Base-by-base conservation (phyloP, 495 filamentous ascomycete species). In the Penicillium argentinense region DNA sequence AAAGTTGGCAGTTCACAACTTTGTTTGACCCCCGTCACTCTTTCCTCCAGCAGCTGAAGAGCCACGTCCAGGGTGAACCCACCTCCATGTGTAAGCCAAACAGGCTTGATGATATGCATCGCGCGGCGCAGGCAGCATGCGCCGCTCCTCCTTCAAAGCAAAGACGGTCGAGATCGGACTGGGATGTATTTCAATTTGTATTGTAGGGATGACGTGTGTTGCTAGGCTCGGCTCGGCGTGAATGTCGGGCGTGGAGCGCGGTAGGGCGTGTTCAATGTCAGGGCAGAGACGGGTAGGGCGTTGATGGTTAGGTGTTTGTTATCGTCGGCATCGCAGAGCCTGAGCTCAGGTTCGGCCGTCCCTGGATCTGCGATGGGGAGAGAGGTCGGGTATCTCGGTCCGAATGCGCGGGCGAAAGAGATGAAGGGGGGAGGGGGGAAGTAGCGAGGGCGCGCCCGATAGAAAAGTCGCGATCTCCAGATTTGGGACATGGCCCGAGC, bases 11-110 rank as follows among this genome's bases (percentile, higher is more conserved):
- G n/a, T n/a, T n/a, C n/a, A n/a, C n/a, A n/a, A n/a, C n/a, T n/a
- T n/a, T n/a, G n/a, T n/a, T n/a, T n/a, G n/a, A n/a, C n/a, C n/a
- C n/a, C n/a, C n/a, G n/a, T n/a, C n/a, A n/a, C n/a, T n/a, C n/a
- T 18, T 21, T 3, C 16, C 11, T 36, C 24, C 25, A 14, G 37
- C 19, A 12, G 1, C 25, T 19, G 37, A 19, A 37, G 49, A 45
- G 42, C 24, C 37, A 36, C 24, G 19, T 13, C 5, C 40, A 16
- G 39, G 17, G 49, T 33, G 36, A 39, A 45, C 73, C 52, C 75
- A 91, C 89, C 88, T 73, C 86, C 86, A 75, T 96, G 93, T 40
- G 83, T 90, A 46, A 97, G 82, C 91, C 91, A 97, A 51, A 84
- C 79, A 47, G 92, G 92, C 76, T 91, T 93, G 66, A 95, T 87